phyloP scores from a whole-genome alignment of 441 rosid species.

The Metrosideros polymorpha region DNA sequence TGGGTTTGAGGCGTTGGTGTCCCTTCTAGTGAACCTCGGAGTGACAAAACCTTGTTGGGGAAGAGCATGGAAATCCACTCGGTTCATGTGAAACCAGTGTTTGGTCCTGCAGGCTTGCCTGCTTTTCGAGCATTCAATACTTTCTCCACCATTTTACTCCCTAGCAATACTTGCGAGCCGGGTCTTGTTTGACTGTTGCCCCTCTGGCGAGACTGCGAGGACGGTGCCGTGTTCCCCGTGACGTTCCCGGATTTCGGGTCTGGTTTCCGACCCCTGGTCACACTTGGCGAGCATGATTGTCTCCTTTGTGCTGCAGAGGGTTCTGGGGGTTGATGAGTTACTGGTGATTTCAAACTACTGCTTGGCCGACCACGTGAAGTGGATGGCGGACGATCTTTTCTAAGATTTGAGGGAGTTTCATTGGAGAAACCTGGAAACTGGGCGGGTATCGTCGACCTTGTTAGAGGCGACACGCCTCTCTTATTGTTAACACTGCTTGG shows the following conservation, averaged over 20 bases:
- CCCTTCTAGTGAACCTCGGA: background rate
- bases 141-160: slow-evolving; percentile 52
- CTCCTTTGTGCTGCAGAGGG: slow-evolving; percentile 7
- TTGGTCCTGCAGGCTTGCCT: background rate
- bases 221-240: background rate
- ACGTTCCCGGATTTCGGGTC: slow-evolving; percentile 8
- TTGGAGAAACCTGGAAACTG: slow-evolving; percentile 17
- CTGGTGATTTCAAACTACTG: background rate
- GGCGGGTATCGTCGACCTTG: slow-evolving; percentile 13
- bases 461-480: slow-evolving; percentile 22
- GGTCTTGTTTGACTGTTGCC: slow-evolving; percentile 4
- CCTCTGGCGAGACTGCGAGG: background rate
- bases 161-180: slow-evolving; percentile 19
- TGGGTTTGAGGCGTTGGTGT: background rate
- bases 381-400: slow-evolving; percentile 26
- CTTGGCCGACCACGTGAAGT: slow-evolving; percentile 24
- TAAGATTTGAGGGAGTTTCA: slow-evolving; percentile 26
- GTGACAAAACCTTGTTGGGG: background rate
- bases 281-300: slow-evolving; percentile 39
- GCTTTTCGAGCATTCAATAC: slow-evolving; percentile 42
- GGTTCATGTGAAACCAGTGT: background rate
- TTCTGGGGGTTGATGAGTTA: background rate
- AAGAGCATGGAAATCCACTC: background rate
- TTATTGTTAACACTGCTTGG: slow-evolving; percentile 1
- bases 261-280: slow-evolving; percentile 23